phyloP scores from a whole-genome alignment of 208 protist genomes.

The Leishmania arabica region DNA sequence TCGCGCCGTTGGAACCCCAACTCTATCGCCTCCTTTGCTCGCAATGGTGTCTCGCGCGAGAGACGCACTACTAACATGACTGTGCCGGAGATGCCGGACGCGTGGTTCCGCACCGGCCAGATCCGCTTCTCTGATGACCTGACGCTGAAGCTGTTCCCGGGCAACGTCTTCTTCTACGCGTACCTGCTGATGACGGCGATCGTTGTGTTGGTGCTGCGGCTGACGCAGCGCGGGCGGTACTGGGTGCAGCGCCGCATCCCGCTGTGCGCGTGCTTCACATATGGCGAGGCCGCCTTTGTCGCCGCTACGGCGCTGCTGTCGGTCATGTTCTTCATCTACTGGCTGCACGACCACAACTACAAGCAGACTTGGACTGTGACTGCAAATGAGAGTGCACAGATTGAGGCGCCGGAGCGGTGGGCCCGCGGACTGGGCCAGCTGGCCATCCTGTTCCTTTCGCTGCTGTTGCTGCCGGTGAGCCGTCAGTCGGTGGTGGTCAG shows the following conservation, averaged over 20 bases:
- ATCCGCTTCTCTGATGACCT: slow-evolving; percentile 30
- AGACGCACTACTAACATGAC: slow-evolving; percentile 8
- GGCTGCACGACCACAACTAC: slow-evolving; percentile 71
- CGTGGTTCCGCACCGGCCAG: slow-evolving; percentile 45
- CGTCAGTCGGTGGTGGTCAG: slow-evolving; percentile 53
- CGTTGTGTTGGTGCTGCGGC: slow-evolving; percentile 32
- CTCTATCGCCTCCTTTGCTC: slow-evolving; percentile 37
- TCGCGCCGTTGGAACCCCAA: slow-evolving; percentile 26
- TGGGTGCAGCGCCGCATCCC: slow-evolving; percentile 34
- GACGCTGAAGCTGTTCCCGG: slow-evolving; percentile 62
- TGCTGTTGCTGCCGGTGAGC: slow-evolving; percentile 57
- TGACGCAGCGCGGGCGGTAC: slow-evolving; percentile 19
- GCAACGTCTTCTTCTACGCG: slow-evolving; percentile 69
- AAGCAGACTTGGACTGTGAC: slow-evolving; percentile 23
- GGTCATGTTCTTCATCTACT: slow-evolving; percentile 60
- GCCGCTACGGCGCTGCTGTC: slow-evolving; percentile 34
- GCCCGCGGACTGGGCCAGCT: slow-evolving; percentile 59
- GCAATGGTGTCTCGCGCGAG: slow-evolving; percentile 4
- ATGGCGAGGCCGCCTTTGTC: slow-evolving; percentile 36
- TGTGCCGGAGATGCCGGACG: slow-evolving; percentile 48
- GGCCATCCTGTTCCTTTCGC: slow-evolving; percentile 52
- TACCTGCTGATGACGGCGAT: slow-evolving; percentile 41
- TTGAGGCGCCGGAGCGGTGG: slow-evolving; percentile 36
- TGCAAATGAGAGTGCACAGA: slow-evolving; percentile 4
- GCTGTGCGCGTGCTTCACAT: slow-evolving; percentile 20